Percentiles rank a stretch among this genome's conserved stretches.
phyloP scores from a whole-genome alignment of 1,139 yeast genomes.

The Ogataea hybrid region DNA sequence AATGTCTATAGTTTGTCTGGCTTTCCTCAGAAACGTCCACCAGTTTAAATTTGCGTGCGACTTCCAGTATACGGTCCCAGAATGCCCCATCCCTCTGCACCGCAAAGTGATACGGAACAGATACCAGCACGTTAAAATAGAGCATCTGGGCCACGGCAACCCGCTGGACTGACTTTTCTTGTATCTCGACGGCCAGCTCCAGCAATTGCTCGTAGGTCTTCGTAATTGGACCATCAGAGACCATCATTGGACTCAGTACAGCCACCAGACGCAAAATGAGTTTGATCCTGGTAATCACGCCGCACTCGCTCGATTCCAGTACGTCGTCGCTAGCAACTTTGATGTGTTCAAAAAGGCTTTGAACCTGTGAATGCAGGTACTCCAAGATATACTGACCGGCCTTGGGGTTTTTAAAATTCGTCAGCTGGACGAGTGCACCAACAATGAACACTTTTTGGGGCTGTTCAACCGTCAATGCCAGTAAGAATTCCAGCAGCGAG shows the following conservation, averaged over 20 bases:
- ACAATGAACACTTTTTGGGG: slow-evolving; percentile 83
- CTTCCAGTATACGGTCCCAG: slow-evolving; percentile 44
- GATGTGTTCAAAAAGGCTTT: slow-evolving; percentile 40
- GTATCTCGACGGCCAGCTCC: slow-evolving; percentile 55
- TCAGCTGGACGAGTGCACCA: slow-evolving; percentile 65
- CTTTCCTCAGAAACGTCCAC: slow-evolving; percentile 7
- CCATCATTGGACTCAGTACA: slow-evolving; percentile 57
- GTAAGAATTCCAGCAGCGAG: slow-evolving; percentile 60
- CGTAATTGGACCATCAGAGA: slow-evolving; percentile 44
- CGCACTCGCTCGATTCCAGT: slow-evolving; percentile 39
- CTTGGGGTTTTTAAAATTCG: slow-evolving; percentile 62
- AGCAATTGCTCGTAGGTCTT: slow-evolving; percentile 56
- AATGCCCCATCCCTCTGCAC: slow-evolving; percentile 34
- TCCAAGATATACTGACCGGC: slow-evolving; percentile 74
- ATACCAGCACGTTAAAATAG: slow-evolving; percentile 58
- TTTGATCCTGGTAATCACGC: slow-evolving; percentile 73
- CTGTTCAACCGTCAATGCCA: slow-evolving; percentile 77
- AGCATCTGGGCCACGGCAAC: slow-evolving; percentile 67
- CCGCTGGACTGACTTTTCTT: slow-evolving; percentile 39
- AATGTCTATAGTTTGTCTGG: slow-evolving; percentile 13
- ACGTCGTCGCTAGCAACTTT: slow-evolving; percentile 4
- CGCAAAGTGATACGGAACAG: slow-evolving; percentile 67
- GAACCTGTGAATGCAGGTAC: slow-evolving; percentile 61
- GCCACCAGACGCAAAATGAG: slow-evolving; percentile 69
- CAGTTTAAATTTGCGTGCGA: slow-evolving; percentile 42